Base-by-base conservation (phyloP, 257 asterid genomes). In the Nicotiana otophora region DNA sequence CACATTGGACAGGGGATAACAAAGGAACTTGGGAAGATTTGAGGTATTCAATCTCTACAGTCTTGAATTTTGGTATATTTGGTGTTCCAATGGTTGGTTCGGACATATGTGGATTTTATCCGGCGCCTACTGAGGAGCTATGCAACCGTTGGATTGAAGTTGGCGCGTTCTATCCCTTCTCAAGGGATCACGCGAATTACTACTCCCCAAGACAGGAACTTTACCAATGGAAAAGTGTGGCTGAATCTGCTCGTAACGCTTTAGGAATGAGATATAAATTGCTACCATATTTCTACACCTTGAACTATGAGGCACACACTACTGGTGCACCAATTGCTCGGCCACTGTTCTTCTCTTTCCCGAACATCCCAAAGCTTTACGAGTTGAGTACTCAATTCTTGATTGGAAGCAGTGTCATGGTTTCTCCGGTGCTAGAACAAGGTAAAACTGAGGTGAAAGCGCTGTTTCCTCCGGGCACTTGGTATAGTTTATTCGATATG, bases 51-150 rank as follows among this genome's bases (percentile, higher is more conserved):
- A 94, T 94, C 61, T 92, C 99, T 1, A 96, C 98, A 2, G 88
- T 96, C 88, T 23, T 96, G 62, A 94, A 94, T 39, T 96, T 94
- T 58, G 99, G 99, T 1, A 81, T 96, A 14, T 96, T 93, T 87
- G 98, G 99, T 1, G 91, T 94, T 39, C 98, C 99, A 0, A 96
- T 96, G 99, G 99, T 96, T 11, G 99, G 99, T 46, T 90, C 99
- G 6, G 99, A 96, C 81, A 96, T 96, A 58, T 96, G 98, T 83
- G 98, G 99, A 36, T 96, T 96, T 84, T 96, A 94, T 85, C 98
- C 98, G 0, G 91, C 93, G 0, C 98, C 98, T 1, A 90, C 94
- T 0, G 98, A 96, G 75, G 99, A 94, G 87, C 96, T 96, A 8
- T 96, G 98, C 90, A 96, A 96, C 88, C 95, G 98, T 51, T 96